Base-by-base conservation (phyloP, 2,329 filamentous ascomycete genomes). In the Metarhizium rileyi region DNA sequence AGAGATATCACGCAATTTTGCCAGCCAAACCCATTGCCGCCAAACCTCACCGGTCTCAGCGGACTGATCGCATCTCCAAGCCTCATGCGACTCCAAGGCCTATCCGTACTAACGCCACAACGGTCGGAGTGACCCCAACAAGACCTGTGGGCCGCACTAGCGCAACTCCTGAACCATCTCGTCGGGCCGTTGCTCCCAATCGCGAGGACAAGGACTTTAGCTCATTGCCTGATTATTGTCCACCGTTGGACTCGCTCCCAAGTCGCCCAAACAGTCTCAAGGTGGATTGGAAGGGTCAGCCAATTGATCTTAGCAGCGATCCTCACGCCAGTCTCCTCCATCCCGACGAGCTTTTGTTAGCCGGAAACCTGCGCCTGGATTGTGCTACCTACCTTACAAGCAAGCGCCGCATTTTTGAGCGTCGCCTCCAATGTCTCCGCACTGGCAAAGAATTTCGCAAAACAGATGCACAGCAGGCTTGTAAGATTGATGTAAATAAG, bases 401-500 rank as follows among this genome's bases (percentile, higher is more conserved):
- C 73, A 97, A 96, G 76, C 84, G 91, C 51, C 84, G 90, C 52
- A 91, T 97, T 62, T 97, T 97, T 65, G 74, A 84, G 49, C 81
- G 82, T 46, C 81, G 87, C 38, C 77, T 91, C 30, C 79, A 85
- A 46, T 80, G 78, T 52, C 78, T 83, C 2, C 70, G 72, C 50
- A 81, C 80, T 33, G 78, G 78, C 63, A 93, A 94, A 67, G 86
- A 90, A 61, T 96, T 95, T 66, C 84, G 88, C 65, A 95, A 95
- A 77, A 97, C 91, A 1, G 88, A 95, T 63, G 89, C 90, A 5
- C 91, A 97, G 66, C 87, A 95, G 65, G 89, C 88, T n/a, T 95
- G 89, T 77, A 94, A 94, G 73, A 95, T 96, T 55, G 91, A 97
- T 61, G 91, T 97, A 65, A 96, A 96, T 74, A 97, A 96, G 73